Conservation (phyloP, 352 stramenopile species). For the Globisporangium perplexum region DNA sequence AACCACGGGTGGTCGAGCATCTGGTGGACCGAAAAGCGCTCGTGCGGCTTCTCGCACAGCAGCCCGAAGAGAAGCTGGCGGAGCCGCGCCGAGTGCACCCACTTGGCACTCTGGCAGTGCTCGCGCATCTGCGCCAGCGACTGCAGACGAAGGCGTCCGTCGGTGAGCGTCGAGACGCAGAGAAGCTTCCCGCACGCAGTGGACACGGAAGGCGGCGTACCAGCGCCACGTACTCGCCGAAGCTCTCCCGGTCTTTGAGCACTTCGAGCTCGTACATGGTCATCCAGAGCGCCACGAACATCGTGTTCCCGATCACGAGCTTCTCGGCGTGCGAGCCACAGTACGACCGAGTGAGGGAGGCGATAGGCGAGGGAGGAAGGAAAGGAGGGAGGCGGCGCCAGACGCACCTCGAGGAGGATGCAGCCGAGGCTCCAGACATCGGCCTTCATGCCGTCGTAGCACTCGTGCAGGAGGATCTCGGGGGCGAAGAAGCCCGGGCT, state of each 20-base stretch:
- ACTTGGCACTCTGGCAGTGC: conserved; percentile 30
- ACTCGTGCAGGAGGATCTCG: conserved; percentile 59
- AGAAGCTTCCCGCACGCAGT: background rate
- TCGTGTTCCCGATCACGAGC: conserved; percentile 66
- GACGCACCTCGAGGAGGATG: conserved; percentile 68
- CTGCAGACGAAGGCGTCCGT: background rate
- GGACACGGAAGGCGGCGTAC: conserved; percentile 5
- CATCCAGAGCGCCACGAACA: conserved; percentile 87
- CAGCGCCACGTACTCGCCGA: conserved; percentile 28
- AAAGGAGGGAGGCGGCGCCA: no score
- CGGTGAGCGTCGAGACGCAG: background rate
- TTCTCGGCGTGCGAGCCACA: conserved; percentile 10
- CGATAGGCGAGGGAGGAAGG: no score
- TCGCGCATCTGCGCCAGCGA: conserved; percentile 19
- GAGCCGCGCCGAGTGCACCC: conserved; percentile 42
- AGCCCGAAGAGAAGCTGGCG: conserved; percentile 36
- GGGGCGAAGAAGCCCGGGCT: conserved; percentile 84
- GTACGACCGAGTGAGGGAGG: background rate
- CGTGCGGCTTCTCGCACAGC: conserved; percentile 27
- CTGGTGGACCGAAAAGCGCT: conserved; percentile 38
- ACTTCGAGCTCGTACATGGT: conserved; percentile 69
- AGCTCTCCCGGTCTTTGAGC: conserved; percentile 55
- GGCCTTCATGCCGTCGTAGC: conserved; percentile 67
- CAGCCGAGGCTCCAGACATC: conserved; percentile 86
- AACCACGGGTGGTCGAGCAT: conserved; percentile 54